These are phyloP conservation scores for Yarrowia sp. DNA, from an alignment of 805 yeast genomes.

Conservation along the genomic window DNA sequence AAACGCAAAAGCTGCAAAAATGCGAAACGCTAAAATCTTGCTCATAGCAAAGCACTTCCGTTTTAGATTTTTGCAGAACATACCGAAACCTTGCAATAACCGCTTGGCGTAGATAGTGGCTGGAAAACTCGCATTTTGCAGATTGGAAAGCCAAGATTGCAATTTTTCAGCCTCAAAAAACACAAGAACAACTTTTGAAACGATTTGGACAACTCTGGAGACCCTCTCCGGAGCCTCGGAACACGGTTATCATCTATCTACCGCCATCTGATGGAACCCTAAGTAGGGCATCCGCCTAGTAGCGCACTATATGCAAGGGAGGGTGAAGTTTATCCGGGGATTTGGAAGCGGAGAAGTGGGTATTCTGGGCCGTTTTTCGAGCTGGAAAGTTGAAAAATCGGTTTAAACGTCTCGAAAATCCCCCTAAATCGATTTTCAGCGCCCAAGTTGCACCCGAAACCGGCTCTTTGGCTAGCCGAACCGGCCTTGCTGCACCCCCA, in stretches of 20 bases:
- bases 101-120: neutral
- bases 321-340: neutral
- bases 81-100: conserved; percentile 4
- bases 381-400: too few relatives aligned
- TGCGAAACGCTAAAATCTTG: neutral
- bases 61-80: neutral
- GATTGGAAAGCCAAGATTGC: too few relatives aligned
- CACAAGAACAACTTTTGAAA: too few relatives aligned
- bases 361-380: too few relatives aligned
- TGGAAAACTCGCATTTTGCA: too few relatives aligned
- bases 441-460: neutral
- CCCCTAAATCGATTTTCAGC: neutral
- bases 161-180: too few relatives aligned
- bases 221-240: too few relatives aligned
- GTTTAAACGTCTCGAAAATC: too few relatives aligned
- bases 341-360: neutral
- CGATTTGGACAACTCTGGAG: too few relatives aligned
- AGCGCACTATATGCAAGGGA: neutral
- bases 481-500: neutral
- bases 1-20: too few relatives aligned
- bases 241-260: too few relatives aligned
- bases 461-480: neutral
- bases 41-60: neutral
- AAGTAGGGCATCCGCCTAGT: conserved; percentile 18
- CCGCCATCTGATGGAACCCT: neutral